Percentiles rank a stretch among this genome's conserved stretches.
Conservation (phyloP, 164 flowering plant species). For the Amborella trichopoda region DNA sequence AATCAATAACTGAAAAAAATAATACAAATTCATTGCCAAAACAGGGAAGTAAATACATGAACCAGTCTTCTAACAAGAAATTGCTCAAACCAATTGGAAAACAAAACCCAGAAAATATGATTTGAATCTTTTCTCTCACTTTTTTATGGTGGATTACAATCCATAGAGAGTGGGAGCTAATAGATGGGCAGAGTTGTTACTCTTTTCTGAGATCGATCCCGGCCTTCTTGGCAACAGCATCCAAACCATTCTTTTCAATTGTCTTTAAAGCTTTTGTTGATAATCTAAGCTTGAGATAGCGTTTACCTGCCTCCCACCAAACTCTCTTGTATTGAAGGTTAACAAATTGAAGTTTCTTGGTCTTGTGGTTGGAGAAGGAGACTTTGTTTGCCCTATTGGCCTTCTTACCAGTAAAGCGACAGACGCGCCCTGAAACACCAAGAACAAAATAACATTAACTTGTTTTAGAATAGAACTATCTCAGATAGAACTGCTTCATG, state of each 20-base stretch:
- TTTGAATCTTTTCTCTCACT: too few relatives aligned
- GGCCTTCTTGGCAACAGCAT: constrained; percentile 87
- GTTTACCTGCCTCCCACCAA: constrained; percentile 98
- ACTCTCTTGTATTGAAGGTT: constrained; percentile 86
- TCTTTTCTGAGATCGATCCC: constrained; percentile 82
- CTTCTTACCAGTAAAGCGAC: constrained; percentile 95
- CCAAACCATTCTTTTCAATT: constrained; percentile 89
- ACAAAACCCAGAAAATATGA: too few relatives aligned
- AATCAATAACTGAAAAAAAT: too few relatives aligned
- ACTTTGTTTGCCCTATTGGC: constrained; percentile 73
- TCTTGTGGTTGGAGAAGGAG: constrained; percentile 87
- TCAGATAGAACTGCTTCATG: too few relatives aligned
- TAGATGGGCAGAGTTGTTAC: constrained; percentile 8
- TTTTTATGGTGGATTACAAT: too few relatives aligned
- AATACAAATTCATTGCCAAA: too few relatives aligned
- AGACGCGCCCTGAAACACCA: constrained; percentile 58
- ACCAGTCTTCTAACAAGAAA: too few relatives aligned
- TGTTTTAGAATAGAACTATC: too few relatives aligned
- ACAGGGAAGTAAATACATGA: too few relatives aligned
- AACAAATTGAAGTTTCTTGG: constrained; percentile 79
- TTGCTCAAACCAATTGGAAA: too few relatives aligned
- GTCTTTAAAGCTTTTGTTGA: constrained; percentile 96
- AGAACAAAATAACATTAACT: not conserved
- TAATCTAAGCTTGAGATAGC: constrained; percentile 59
- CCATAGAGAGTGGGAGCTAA: not conserved